Base-by-base conservation (phyloP, 495 filamentous ascomycete genomes). In the Aspergillus mulundensis region DNA sequence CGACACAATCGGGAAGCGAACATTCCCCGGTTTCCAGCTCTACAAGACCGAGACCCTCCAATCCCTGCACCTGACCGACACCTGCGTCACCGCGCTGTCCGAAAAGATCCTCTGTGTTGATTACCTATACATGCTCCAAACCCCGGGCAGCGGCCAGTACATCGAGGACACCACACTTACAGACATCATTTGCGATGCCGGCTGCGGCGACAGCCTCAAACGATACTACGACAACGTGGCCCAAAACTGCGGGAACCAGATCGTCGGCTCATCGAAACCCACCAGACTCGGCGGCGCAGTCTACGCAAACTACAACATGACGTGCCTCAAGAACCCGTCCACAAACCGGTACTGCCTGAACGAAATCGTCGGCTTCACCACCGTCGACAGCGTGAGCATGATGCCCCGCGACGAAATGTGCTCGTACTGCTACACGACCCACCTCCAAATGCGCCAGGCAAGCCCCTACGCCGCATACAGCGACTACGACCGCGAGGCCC, bases 161-260 rank as follows among this genome's bases (percentile, higher is more conserved):
- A 5, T 38, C 3, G 19, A 10, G 3, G 18, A 54, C 41, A n/a
- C n/a, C n/a, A 39, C 16, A 7, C 42, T 47, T 0, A 25, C 41
- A 3, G 50, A 59, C 23, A 3, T 23, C 1, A 34, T 59, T 1
- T 54, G 56, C 24, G 43, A 40, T 19, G 2, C 8, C 2, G 21
- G 50, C 11, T 59, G 49, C 28, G 50, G 50, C 0, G 1, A 23
- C 0, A 40, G 18, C 10, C 30, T 58, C 1, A 20, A 47, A 19
- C 30, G 19, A 15, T 58, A 42, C 41, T 58, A 41, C 28, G 21
- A 58, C 10, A 41, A 47, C 14, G 56, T 58, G 10, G 18, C 16
- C 10, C 24, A 25, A 15, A 46, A 28, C 21, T 46, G 43, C 25
- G 43, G 3, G 1, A 21, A 16, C 20, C 43, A 25, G 10, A 46